These are phyloP conservation scores for Podaxis pistillaris DNA, from an alignment of 768 basidiomycete genomes.

Conservation along the genomic window DNA sequence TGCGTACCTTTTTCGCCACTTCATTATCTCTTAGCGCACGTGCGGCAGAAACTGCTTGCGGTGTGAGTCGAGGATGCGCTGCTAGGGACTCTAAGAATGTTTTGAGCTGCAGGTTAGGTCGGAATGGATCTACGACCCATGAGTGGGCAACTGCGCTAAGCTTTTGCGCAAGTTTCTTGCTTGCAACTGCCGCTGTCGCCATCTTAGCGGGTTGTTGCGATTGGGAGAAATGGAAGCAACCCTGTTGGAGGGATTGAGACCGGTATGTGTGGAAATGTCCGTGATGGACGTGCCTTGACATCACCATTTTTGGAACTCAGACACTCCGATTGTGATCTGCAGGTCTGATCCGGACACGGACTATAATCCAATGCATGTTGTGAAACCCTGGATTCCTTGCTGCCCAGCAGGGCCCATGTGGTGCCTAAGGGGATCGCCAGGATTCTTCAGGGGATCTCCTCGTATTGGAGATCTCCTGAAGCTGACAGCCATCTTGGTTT, in stretches of 20 bases:
- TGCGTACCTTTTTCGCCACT: conserved; percentile 53
- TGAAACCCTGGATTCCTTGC: conserved; percentile 11
- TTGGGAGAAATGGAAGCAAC: neutral
- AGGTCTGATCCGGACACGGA: neutral
- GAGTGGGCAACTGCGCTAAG: conserved; percentile 53
- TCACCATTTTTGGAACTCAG: conserved; percentile 9
- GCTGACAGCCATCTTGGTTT: neutral
- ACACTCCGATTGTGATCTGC: conserved; percentile 4
- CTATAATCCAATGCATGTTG: neutral
- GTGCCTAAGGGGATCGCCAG: neutral
- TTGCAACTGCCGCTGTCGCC: conserved; percentile 21
- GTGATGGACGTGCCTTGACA: conserved; percentile 3
- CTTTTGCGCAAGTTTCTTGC: conserved; percentile 42
- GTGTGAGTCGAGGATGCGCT: conserved; percentile 65
- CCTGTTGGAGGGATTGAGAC: neutral
- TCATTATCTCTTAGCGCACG: conserved; percentile 53
- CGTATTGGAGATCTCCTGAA: neutral
- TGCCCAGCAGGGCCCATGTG: neutral
- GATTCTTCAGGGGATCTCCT: neutral
- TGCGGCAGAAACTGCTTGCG: conserved; percentile 57
- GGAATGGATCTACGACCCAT: conserved; percentile 75
- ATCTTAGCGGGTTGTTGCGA: conserved; percentile 6
- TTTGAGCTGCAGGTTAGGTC: conserved; percentile 73
- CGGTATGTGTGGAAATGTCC: neutral
- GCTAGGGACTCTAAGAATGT: conserved; percentile 63